Conservation (phyloP, 768 basidiomycete species). For the Russula vinacea region DNA sequence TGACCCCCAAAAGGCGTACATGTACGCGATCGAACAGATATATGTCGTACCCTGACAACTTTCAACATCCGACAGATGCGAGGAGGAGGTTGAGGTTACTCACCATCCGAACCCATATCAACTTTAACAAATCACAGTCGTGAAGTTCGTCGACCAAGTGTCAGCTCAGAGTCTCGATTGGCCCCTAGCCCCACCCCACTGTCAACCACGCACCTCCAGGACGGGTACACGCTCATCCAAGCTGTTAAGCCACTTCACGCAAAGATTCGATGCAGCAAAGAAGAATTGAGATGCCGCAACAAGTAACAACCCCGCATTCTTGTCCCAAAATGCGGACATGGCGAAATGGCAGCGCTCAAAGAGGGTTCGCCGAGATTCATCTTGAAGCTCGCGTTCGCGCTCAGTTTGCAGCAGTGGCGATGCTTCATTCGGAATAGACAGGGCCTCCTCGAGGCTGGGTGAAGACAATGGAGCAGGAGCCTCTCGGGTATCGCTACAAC, state of each 20-base stretch:
- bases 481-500: neutral
- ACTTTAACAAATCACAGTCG: constrained; percentile 33
- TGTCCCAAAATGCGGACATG: constrained; percentile 24
- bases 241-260: constrained; percentile 59
- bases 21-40: constrained; percentile 49
- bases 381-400: neutral
- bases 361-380: too few species aligned
- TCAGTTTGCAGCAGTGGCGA: neutral
- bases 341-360: neutral
- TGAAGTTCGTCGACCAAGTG: neutral
- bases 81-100: constrained; percentile 19
- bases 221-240: constrained; percentile 57
- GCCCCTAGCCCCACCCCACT: neutral
- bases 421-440: neutral
- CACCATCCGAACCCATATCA: constrained; percentile 61
- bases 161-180: neutral
- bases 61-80: neutral
- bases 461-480: neutral
- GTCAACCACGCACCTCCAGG: constrained; percentile 45
- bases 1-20: constrained; percentile 36
- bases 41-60: constrained; percentile 48
- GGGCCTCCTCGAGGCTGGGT: neutral
- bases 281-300: constrained; percentile 57
- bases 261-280: constrained; percentile 57
- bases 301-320: constrained; percentile 59